A percentile compares a stretch with the other conserved stretches of the same genome.
phyloP scores from a whole-genome alignment of 169 alveolate species.

The Plasmodium yoelii region DNA sequence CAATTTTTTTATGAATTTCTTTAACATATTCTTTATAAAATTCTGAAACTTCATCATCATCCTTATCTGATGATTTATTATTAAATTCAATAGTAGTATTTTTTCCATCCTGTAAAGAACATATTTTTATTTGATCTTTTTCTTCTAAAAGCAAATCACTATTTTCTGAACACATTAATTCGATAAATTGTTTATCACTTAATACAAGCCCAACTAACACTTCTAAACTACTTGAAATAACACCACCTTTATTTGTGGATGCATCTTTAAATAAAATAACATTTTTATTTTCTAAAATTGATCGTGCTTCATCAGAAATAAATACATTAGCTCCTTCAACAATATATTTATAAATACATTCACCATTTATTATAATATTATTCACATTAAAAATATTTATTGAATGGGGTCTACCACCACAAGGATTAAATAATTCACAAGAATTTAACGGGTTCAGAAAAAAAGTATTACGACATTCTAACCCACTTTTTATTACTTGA shows the following conservation, averaged over 20 bases:
- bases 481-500: slow-evolving; percentile 82
- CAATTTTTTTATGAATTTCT: slow-evolving; percentile 82
- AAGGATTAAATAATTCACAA: slow-evolving; percentile 90
- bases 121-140: slow-evolving; percentile 32
- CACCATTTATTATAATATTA: slow-evolving; percentile 80
- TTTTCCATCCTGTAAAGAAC: not conserved
- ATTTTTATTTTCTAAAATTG: slow-evolving; percentile 85
- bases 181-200: slow-evolving; percentile 81
- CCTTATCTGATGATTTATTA: not conserved
- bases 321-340: slow-evolving; percentile 92
- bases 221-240: slow-evolving; percentile 89
- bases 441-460: slow-evolving; percentile 79
- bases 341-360: slow-evolving; percentile 83
- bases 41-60: slow-evolving; percentile 20
- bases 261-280: slow-evolving; percentile 89
- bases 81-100: too few species aligned
- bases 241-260: slow-evolving; percentile 92
- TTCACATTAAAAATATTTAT: slow-evolving; percentile 86
- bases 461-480: slow-evolving; percentile 85
- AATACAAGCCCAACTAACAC: slow-evolving; percentile 89
- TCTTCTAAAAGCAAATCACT: slow-evolving; percentile 22
- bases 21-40: slow-evolving; percentile 82
- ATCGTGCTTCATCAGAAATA: slow-evolving; percentile 89
- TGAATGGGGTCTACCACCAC: slow-evolving; percentile 93
- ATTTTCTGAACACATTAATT: slow-evolving; percentile 72